Evolutionary conservation across 768 basidiomycete genomes (phyloP).

Genomic region (Hypholoma fasciculare): DNA sequence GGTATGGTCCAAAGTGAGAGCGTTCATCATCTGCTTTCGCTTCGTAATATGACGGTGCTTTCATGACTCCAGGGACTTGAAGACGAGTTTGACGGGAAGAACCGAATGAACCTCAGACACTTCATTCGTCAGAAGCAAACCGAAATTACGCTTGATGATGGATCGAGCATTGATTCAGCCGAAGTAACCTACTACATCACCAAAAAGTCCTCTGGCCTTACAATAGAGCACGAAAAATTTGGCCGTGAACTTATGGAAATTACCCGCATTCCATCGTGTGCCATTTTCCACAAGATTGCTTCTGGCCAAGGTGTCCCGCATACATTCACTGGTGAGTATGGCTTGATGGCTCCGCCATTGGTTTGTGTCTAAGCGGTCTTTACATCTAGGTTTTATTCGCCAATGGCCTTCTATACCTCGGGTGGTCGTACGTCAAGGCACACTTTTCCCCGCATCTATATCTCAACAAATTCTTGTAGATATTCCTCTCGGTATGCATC

Average conservation of each 20-base stretch:
- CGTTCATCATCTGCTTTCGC: too few relatives aligned
- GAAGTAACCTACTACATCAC: slow-evolving; percentile 20
- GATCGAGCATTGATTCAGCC: slow-evolving; percentile 13
- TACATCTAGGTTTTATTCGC: slow-evolving; percentile 49
- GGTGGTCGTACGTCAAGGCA: slow-evolving; percentile 47
- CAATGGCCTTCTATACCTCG: slow-evolving; percentile 72
- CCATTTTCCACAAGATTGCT: slow-evolving; percentile 58
- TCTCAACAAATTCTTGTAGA: slow-evolving; percentile 28
- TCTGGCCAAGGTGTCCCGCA: slow-evolving; percentile 61
- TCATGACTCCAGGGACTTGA: slow-evolving; percentile 42
- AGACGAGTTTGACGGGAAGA: slow-evolving; percentile 57
- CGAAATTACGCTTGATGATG: slow-evolving; percentile 9
- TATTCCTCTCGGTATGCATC: slow-evolving; percentile 62
- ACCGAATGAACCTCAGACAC: slow-evolving; percentile 53
- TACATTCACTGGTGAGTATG: slow-evolving; percentile 49
- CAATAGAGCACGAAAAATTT: slow-evolving; percentile 15
- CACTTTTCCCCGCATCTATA: background rate
- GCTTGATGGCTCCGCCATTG: background rate
- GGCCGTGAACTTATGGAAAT: slow-evolving; percentile 24
- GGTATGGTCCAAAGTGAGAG: slow-evolving; percentile 59
- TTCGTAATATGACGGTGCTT: background rate
- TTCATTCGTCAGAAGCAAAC: slow-evolving; percentile 44
- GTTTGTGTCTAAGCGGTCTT: background rate
- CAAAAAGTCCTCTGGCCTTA: slow-evolving; percentile 13
- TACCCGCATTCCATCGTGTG: slow-evolving; percentile 49